phyloP scores from a whole-genome alignment of 2,329 filamentous ascomycete genomes.

The Neoascochyta sp. region DNA sequence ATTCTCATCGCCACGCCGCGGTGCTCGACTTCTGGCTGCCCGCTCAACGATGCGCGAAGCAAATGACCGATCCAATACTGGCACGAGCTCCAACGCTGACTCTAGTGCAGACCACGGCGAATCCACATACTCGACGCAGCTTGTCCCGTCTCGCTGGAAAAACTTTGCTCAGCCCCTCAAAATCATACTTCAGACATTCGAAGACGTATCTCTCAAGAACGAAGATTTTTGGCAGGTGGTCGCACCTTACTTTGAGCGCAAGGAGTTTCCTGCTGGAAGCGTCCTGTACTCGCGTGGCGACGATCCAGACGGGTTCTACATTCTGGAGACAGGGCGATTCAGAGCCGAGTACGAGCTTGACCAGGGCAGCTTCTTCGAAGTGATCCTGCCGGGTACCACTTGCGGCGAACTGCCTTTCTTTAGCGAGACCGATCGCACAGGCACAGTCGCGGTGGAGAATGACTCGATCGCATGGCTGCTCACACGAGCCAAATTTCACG shows the following conservation, averaged over 20 bases:
- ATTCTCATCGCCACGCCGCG: constrained; percentile 74
- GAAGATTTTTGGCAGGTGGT: constrained; percentile 94
- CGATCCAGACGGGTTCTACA: constrained; percentile 76
- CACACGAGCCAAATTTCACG: constrained; percentile 66
- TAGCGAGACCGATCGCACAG: constrained; percentile 80
- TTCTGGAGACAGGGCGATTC: constrained; percentile 84
- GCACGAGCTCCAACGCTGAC: constrained; percentile 14
- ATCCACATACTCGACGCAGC: constrained; percentile 6
- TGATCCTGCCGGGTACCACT: constrained; percentile 89
- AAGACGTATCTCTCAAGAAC: constrained; percentile 76
- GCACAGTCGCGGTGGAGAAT: constrained; percentile 77
- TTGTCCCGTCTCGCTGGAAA: constrained; percentile 62
- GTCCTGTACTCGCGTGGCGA: constrained; percentile 76
- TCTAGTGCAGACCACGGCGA: constrained; percentile 6
- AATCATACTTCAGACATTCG: constrained; percentile 92
- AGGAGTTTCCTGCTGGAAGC: constrained; percentile 64
- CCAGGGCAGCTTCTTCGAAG: constrained; percentile 83
- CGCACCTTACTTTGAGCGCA: constrained; percentile 68
- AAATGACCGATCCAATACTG: constrained; percentile 3
- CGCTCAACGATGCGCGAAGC: constrained; percentile 65
- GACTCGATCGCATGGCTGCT: constrained; percentile 82
- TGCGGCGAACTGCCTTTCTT: constrained; percentile 97
- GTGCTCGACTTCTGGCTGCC: constrained; percentile 74
- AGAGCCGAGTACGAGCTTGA: constrained; percentile 87
- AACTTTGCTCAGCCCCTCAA: constrained; percentile 86